Evolutionary conservation across 2,329 filamentous ascomycete genomes (phyloP).

Genomic region (Ceratocystis eucalypticola): DNA sequence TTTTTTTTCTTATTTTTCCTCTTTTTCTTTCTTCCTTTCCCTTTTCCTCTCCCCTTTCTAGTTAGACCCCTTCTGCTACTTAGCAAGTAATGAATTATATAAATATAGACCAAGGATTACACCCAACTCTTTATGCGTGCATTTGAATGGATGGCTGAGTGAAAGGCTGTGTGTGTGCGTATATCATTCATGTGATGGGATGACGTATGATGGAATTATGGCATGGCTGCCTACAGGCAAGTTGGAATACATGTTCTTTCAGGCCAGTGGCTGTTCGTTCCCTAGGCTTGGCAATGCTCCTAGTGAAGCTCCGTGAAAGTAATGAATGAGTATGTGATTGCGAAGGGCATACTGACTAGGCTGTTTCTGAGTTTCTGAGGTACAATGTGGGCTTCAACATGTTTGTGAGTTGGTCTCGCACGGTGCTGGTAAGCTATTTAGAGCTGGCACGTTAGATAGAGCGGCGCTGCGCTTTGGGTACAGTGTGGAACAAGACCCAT

Average conservation of each 20-base stretch:
- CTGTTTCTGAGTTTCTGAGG: no score
- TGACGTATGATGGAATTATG: not conserved
- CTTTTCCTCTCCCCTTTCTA: slow-evolving; percentile 13
- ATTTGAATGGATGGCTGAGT: not conserved
- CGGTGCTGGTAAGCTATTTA: not conserved
- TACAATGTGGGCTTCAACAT: no score
- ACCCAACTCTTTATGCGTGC: not conserved
- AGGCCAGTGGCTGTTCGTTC: no score
- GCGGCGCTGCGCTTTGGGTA: not conserved
- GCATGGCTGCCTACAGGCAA: not conserved
- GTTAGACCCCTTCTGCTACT: slow-evolving; percentile 14
- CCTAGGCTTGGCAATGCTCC: not conserved
- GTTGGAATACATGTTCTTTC: not conserved
- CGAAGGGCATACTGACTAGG: not conserved
- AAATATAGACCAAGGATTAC: slow-evolving; percentile 1
- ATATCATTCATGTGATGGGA: not conserved
- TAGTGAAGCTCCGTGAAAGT: not conserved
- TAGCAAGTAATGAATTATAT: slow-evolving; percentile 18
- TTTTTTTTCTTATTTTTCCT: not conserved
- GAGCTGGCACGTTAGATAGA: no score
- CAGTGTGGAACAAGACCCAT: not conserved
- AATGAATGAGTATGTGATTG: not conserved
- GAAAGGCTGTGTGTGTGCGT: not conserved
- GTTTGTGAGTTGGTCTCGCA: not conserved
- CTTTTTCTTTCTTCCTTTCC: slow-evolving; percentile 1